Conservation (phyloP, 306 rosid genomes). For the Senna siamea region DNA sequence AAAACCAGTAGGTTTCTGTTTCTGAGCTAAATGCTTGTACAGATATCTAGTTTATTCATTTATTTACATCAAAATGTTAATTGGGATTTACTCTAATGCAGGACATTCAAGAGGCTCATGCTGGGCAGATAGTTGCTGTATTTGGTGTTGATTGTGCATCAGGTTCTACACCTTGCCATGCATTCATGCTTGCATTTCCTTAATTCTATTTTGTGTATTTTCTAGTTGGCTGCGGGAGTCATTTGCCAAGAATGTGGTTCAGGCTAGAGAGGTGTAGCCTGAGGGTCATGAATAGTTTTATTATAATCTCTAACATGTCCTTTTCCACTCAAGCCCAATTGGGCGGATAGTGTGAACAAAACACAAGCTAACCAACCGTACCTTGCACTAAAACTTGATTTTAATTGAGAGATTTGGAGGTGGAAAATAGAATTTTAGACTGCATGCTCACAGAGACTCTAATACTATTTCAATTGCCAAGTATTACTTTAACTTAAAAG, state of each 20-base stretch:
- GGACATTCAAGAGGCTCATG: slow-evolving; percentile 99
- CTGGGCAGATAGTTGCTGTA: slow-evolving; percentile 98
- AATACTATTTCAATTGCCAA: neutral
- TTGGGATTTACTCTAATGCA: slow-evolving; percentile 38
- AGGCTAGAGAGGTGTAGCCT: neutral
- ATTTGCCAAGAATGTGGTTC: slow-evolving; percentile 15
- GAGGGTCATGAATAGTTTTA: neutral
- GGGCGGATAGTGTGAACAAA: neutral
- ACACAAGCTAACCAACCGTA: too few relatives aligned
- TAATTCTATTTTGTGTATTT: slow-evolving; percentile 18
- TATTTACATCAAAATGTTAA: slow-evolving; percentile 10
- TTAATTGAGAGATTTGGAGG: neutral
- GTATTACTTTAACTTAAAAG: neutral
- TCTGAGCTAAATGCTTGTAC: neutral
- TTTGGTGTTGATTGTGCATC: slow-evolving; percentile 99
- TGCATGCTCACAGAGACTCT: neutral
- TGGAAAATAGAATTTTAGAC: neutral
- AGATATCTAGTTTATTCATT: slow-evolving; percentile 10
- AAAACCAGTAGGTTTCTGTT: slow-evolving; percentile 20
- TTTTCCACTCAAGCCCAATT: neutral
- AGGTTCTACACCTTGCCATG: slow-evolving; percentile 58
- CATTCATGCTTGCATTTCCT: slow-evolving; percentile 19
- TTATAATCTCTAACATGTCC: neutral
- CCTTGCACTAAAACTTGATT: neutral
- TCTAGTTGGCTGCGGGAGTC: slow-evolving; percentile 8